Conservation (phyloP, 1,139 yeast genomes). For the Waltiozyma sp. region DNA sequence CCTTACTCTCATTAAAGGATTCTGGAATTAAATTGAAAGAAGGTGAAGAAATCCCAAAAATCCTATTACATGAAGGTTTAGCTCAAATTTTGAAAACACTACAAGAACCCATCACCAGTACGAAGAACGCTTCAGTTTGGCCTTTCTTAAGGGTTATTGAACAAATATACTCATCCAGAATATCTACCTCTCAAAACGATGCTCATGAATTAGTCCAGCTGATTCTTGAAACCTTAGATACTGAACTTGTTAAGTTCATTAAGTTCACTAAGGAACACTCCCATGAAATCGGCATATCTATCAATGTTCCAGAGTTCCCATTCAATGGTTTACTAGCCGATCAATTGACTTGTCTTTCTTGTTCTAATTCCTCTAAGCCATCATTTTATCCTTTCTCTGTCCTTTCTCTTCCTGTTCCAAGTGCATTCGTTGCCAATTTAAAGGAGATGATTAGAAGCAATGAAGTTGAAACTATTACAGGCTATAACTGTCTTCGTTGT, state of each 20-base stretch:
- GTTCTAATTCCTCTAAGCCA: conserved; percentile 54
- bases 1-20: conserved; percentile 4
- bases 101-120: conserved; percentile 46
- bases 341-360: conserved; percentile 56
- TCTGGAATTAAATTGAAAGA: conserved; percentile 9
- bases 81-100: conserved; percentile 43
- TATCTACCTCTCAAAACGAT: conserved; percentile 81
- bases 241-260: conserved; percentile 41
- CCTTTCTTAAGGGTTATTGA: conserved; percentile 66
- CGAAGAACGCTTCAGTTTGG: conserved; percentile 64
- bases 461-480: conserved; percentile 64
- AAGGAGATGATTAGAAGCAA: conserved; percentile 45
- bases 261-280: conserved; percentile 23
- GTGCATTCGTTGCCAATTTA: conserved; percentile 35
- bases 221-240: conserved; percentile 66
- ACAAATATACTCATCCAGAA: conserved; percentile 61
- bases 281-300: conserved; percentile 5
- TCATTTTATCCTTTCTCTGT: conserved; percentile 56
- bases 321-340: conserved; percentile 59
- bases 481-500: conserved; percentile 70
- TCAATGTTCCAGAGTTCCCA: conserved; percentile 49
- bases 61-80: conserved; percentile 48
- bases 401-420: conserved; percentile 68
- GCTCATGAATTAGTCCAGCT: conserved; percentile 87
- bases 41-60: conserved; percentile 17